Evolutionary conservation across 306 rosid genomes (phyloP).

Genomic region (Begonia loranthoides): DNA sequence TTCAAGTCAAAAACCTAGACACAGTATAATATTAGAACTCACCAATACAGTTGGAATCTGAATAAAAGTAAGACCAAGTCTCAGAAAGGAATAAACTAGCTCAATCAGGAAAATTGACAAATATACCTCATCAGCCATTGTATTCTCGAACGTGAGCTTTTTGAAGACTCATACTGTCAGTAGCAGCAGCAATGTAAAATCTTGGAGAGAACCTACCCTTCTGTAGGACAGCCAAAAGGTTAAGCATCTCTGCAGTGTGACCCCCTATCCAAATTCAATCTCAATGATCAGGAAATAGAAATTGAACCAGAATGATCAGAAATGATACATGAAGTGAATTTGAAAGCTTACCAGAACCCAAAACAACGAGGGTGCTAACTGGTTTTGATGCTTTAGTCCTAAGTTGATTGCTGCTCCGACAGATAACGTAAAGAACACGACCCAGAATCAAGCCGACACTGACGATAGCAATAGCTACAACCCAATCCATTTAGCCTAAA

Average conservation of each 20-base stretch:
- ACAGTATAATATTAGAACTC: too few species aligned
- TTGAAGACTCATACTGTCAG: conserved; percentile 86
- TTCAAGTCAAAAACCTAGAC: too few species aligned
- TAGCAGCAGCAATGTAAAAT: conserved; percentile 73
- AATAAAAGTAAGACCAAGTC: too few species aligned
- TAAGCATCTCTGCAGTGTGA: conserved; percentile 93
- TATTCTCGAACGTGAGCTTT: conserved; percentile 60
- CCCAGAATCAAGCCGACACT: conserved; percentile 11
- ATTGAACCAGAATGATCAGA: neutral
- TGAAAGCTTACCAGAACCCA: conserved; percentile 22
- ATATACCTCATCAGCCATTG: conserved; percentile 28
- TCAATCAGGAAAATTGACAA: too few species aligned
- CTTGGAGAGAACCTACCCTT: conserved; percentile 55
- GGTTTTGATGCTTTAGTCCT: conserved; percentile 13
- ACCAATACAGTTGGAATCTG: too few species aligned
- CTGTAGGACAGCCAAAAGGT: conserved; percentile 55
- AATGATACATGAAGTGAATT: neutral
- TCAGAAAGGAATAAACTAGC: neutral
- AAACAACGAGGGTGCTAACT: conserved; percentile 22
- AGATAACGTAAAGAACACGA: conserved; percentile 25
- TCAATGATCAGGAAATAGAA: neutral
- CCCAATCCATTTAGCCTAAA: conserved; percentile 12
- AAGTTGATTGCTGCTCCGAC: conserved; percentile 20
- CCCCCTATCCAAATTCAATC: conserved; percentile 32
- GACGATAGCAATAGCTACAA: conserved; percentile 8